phyloP scores from a whole-genome alignment of 805 yeast genomes.

The Saccharomycopsis olivae region DNA sequence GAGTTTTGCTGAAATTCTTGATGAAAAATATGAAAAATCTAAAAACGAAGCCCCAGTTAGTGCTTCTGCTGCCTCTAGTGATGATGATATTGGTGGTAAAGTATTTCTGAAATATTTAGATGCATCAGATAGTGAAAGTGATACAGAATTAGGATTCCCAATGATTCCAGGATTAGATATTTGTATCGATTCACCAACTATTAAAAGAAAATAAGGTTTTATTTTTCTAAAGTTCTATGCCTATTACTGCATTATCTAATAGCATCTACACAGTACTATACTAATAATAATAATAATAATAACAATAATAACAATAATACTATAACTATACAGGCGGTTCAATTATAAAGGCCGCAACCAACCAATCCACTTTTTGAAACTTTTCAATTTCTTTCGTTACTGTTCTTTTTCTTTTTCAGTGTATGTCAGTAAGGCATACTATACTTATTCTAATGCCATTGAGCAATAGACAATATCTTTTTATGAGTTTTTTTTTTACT shows the following conservation, averaged over 20 bases:
- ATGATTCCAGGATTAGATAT: neutral
- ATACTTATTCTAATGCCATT: neutral
- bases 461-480: too few species aligned
- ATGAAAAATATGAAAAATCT: neutral
- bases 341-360: too few species aligned
- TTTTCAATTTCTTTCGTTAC: too few species aligned
- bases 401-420: too few species aligned
- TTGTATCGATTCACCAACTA: neutral
- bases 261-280: too few species aligned
- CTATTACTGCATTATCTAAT: too few species aligned
- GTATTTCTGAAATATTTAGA: conserved; percentile 10
- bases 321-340: too few species aligned
- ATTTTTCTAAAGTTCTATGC: neutral
- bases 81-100: conserved; percentile 4
- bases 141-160: neutral
- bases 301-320: too few species aligned
- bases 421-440: too few species aligned
- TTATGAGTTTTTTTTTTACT: too few species aligned
- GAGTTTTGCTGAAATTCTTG: conserved; percentile 4
- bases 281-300: too few species aligned
- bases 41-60: neutral
- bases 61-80: conserved; percentile 1
- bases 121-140: conserved; percentile 10
- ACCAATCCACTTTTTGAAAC: too few species aligned
- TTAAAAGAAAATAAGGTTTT: neutral